Base-by-base conservation (phyloP, 306 rosid species). In the Sicyos edulis region DNA sequence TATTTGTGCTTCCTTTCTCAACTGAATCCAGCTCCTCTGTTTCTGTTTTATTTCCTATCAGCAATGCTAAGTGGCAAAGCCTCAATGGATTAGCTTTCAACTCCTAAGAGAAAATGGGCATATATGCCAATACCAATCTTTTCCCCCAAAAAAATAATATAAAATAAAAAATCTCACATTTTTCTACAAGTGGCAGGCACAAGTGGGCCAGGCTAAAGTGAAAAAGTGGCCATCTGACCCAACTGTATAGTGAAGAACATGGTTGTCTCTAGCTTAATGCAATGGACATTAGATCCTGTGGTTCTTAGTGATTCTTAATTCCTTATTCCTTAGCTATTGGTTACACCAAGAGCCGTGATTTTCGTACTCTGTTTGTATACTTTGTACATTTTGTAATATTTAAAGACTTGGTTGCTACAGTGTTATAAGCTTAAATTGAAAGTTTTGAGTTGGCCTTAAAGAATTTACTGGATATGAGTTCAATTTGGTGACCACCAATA, bases 31-130 rank as follows among this genome's bases (percentile, higher is more conserved):
- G 74, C 84, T 79, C 78, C 85, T 80, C 53, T 70, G 76, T 80
- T 81, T 74, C 81, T 81, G 81, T 81, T 66, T 69, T 77, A 47
- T 79, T 79, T 83, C 76, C 83, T 82, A 81, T 85, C 87, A 81
- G 81, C 75, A 81, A 87, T 79, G 85, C 80, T 50, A 60, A 79
- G 86, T 86, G 86, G 70, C 54, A 77, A 80, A 54, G 61, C 76
- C 74, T 69, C 74, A 72, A 51, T 62, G 63, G 80, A 60, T 40
- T 29, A 53, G 49, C 79, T 79, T 76, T 62, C 80, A 65, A 74
- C 57, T 78, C 78, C 13, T 51, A 17, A 26, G 58, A 54, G 3
- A 63, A 44, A 44, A 42, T 45, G 7, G 20, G 76, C 54, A 73
- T 59, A 40, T 73, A 58, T 58, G 52, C 76, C 22, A 22, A 59